phyloP scores from a whole-genome alignment of 768 basidiomycete genomes.

The Daedaleopsis sinensis region DNA sequence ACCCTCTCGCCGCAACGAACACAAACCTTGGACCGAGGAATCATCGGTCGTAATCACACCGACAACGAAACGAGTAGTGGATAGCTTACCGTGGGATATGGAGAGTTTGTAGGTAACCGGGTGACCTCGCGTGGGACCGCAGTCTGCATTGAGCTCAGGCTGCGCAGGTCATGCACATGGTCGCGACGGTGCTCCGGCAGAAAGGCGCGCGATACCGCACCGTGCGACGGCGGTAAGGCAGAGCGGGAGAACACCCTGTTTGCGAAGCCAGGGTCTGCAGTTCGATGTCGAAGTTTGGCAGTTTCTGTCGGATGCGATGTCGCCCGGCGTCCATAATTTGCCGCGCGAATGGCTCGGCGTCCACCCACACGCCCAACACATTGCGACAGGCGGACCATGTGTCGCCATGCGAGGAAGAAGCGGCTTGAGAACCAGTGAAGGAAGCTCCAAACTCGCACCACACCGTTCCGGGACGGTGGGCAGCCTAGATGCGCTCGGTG shows the following conservation, averaged over 20 bases:
- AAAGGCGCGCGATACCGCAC: not conserved
- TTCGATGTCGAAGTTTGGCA: constrained; percentile 19
- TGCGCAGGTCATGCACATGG: constrained; percentile 1
- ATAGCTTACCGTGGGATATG: not conserved
- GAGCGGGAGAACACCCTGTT: not conserved
- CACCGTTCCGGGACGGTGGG: not conserved
- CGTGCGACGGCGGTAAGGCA: constrained; percentile 1
- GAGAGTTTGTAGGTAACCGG: constrained; percentile 13
- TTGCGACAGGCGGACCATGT: not conserved
- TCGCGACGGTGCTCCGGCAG: not conserved
- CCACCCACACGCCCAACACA: not conserved
- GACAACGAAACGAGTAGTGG: not conserved
- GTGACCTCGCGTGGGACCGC: constrained; percentile 6
- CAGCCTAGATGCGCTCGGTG: not conserved
- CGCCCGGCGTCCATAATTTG: constrained; percentile 12
- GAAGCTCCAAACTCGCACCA: not conserved
- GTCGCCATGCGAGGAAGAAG: not conserved
- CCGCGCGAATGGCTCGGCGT: constrained; percentile 1
- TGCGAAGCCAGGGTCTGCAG: constrained; percentile 5
- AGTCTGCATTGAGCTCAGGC: constrained; percentile 9
- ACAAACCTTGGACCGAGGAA: not conserved
- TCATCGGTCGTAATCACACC: not conserved
- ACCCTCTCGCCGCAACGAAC: not conserved
- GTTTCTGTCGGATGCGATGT: constrained; percentile 19
- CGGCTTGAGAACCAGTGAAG: not conserved